Conservation (phyloP, 2,329 filamentous ascomycete species). For the Talaromyces atroroseus region DNA sequence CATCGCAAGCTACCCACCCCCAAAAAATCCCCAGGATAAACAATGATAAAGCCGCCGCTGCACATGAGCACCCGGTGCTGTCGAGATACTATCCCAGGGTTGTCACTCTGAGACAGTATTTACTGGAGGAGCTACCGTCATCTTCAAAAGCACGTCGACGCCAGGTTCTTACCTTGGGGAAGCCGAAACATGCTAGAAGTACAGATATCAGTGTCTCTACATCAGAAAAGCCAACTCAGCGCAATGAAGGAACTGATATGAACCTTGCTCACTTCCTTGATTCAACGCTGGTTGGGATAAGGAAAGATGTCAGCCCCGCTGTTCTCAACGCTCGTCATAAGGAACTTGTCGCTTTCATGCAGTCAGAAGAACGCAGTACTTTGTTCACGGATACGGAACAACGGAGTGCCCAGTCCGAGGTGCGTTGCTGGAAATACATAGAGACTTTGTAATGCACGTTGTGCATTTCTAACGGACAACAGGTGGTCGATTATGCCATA, state of each 20-base stretch:
- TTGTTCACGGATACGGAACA: constrained; percentile 34
- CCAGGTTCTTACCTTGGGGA: constrained; percentile 35
- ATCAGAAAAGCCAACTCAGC: neutral
- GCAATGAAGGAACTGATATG: constrained; percentile 3
- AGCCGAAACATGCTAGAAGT: neutral
- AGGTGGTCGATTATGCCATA: constrained; percentile 70
- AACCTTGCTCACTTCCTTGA: constrained; percentile 59
- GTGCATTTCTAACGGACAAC: constrained; percentile 1
- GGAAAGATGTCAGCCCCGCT: constrained; percentile 27
- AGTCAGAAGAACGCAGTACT: constrained; percentile 47
- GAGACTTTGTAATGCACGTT: neutral
- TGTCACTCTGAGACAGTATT: constrained; percentile 63
- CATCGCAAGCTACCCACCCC: constrained; percentile 5
- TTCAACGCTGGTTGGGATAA: constrained; percentile 59
- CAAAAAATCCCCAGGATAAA: neutral
- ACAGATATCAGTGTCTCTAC: neutral
- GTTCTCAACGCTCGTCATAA: constrained; percentile 41
- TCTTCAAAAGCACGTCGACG: constrained; percentile 55
- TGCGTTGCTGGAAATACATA: constrained; percentile 39
- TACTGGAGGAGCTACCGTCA: constrained; percentile 60
- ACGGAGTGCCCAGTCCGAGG: constrained; percentile 55
- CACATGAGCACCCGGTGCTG: constrained; percentile 55
- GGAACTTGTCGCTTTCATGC: constrained; percentile 58
- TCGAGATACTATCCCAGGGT: constrained; percentile 62
- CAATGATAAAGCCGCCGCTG: neutral